Conservation (phyloP, 345 rosid genomes). For the Salix koriyanagi region DNA sequence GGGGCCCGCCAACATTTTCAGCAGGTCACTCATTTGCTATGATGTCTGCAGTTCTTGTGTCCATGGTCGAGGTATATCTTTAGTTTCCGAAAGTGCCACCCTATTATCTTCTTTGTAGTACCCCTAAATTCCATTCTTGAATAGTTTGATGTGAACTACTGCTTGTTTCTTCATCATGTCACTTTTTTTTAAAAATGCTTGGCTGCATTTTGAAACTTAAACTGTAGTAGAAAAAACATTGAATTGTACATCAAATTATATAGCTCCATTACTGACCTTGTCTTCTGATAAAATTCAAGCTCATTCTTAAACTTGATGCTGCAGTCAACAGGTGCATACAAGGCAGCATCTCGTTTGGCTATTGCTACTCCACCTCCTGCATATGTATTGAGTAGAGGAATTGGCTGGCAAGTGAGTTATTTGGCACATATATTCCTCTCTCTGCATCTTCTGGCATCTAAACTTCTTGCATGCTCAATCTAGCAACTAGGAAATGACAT, state of each 20-base stretch:
- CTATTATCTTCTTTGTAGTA: not conserved
- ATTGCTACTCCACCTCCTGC: slow-evolving; percentile 38
- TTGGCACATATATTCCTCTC: not conserved
- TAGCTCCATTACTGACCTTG: not conserved
- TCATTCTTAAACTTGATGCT: slow-evolving; percentile 4
- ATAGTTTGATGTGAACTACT: not conserved
- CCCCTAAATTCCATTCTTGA: not conserved
- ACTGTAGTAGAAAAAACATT: not conserved
- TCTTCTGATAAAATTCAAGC: not conserved
- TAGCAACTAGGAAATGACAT: not conserved
- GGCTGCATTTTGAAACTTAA: not conserved
- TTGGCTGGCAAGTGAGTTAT: slow-evolving; percentile 52
- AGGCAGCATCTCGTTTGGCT: slow-evolving; percentile 33
- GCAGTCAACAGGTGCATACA: slow-evolving; percentile 32
- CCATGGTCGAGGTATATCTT: slow-evolving; percentile 32
- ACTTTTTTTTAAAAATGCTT: not conserved
- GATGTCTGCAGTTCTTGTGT: slow-evolving; percentile 37
- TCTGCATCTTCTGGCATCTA: not conserved
- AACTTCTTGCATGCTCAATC: not conserved
- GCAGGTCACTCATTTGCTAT: slow-evolving; percentile 35
- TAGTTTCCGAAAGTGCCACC: not conserved
- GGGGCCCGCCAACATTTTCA: slow-evolving; percentile 37
- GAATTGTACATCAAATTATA: not conserved
- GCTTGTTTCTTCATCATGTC: not conserved
- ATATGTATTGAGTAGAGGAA: slow-evolving; percentile 34